Evolutionary conservation across 2,329 filamentous ascomycete species (phyloP).

Genomic region (Botrytis pseudocinerea): DNA sequence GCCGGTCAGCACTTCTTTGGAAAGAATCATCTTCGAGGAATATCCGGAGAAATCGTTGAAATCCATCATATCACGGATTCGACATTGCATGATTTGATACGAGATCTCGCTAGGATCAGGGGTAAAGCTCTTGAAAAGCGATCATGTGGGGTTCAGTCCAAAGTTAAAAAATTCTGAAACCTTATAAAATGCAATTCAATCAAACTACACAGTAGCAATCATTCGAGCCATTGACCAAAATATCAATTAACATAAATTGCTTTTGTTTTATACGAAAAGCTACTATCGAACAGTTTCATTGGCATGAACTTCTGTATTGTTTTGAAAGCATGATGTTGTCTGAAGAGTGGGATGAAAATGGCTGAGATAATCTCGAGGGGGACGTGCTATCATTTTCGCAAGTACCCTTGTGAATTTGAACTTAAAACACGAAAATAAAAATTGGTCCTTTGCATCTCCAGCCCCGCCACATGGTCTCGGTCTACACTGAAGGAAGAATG

Average conservation of each 20-base stretch:
- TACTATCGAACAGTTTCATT: fast-evolving
- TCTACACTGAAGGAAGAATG: neutral
- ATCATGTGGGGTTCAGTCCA: neutral
- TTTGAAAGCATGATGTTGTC: neutral
- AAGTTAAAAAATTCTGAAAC: neutral
- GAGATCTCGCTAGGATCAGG: neutral
- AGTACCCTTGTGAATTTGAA: neutral
- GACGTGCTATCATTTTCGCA: neutral
- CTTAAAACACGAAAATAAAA: neutral
- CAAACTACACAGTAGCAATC: neutral
- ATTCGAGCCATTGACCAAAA: no score
- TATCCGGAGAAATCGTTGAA: neutral
- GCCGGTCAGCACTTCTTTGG: neutral
- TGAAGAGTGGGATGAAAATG: neutral
- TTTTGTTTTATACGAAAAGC: neutral
- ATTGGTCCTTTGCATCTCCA: neutral
- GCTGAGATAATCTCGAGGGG: neutral
- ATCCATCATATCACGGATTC: neutral
- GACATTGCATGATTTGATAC: neutral
- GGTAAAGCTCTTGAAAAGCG: neutral
- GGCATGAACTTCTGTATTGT: neutral
- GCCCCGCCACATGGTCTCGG: neutral
- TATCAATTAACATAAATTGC: neutral
- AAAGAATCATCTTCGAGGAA: neutral
- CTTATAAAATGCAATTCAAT: neutral